These are phyloP conservation scores for Cystobasidium tubakii DNA, from an alignment of 768 basidiomycete genomes.

Conservation along the genomic window DNA sequence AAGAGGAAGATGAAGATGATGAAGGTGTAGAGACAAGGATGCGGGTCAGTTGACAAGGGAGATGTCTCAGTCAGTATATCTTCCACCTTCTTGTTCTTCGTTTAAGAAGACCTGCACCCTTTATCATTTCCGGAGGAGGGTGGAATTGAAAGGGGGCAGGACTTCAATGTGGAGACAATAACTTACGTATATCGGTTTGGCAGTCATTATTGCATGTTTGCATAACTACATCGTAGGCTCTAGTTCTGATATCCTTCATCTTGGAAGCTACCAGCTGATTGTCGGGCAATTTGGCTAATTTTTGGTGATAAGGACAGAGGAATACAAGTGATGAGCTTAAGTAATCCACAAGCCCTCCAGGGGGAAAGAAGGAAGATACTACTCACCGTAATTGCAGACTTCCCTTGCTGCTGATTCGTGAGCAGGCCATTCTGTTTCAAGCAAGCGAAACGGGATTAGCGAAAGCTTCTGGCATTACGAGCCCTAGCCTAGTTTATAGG, in stretches of 20 bases:
- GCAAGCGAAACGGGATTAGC: too few relatives aligned
- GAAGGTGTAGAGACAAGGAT: too few relatives aligned
- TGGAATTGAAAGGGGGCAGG: too few relatives aligned
- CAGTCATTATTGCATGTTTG: background rate
- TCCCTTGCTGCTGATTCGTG: slow-evolving; percentile 5
- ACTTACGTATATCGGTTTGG: background rate
- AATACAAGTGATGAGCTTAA: too few relatives aligned
- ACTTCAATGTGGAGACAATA: background rate
- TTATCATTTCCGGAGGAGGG: too few relatives aligned
- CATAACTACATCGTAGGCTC: background rate
- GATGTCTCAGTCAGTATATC: too few relatives aligned
- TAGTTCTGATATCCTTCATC: slow-evolving; percentile 10
- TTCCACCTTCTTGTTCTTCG: too few relatives aligned
- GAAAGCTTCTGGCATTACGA: too few relatives aligned
- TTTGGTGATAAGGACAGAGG: too few relatives aligned
- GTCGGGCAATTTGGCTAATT: slow-evolving; percentile 1
- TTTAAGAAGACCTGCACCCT: too few relatives aligned
- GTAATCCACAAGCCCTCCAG: background rate
- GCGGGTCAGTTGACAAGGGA: too few relatives aligned
- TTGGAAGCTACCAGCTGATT: background rate
- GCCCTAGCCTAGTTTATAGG: too few relatives aligned
- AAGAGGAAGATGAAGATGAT: background rate
- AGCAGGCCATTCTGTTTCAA: background rate
- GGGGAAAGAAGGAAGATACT: background rate
- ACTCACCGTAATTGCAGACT: slow-evolving; percentile 10